Percentiles rank a stretch among this genome's conserved stretches.
Conservation (phyloP, 2,329 filamentous ascomycete genomes). For the Stemphylium vesicarium region DNA sequence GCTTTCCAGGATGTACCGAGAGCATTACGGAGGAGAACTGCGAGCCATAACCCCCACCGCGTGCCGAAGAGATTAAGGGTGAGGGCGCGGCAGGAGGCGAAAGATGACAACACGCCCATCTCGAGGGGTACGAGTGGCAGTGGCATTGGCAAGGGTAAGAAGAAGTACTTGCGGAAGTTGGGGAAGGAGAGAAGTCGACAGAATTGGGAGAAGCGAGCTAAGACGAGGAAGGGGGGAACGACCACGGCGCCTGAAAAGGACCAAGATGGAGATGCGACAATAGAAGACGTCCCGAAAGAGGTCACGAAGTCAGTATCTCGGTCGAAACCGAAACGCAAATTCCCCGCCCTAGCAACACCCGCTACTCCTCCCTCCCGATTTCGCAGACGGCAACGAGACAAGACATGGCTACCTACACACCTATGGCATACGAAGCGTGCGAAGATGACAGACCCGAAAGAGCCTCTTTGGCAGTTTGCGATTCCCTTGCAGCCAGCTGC, state of each 20-base stretch:
- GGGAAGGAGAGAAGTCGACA: constrained; percentile 74
- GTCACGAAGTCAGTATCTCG: constrained; percentile 17
- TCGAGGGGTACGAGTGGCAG: constrained; percentile 70
- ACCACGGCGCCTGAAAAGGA: constrained; percentile 37
- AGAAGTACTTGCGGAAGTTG: constrained; percentile 70
- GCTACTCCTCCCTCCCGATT: constrained; percentile 71
- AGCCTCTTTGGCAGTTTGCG: constrained; percentile 88
- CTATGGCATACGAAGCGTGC: constrained; percentile 92
- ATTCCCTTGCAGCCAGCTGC: constrained; percentile 84
- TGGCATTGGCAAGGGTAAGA: constrained; percentile 54
- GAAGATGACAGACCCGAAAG: constrained; percentile 79
- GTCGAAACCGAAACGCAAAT: constrained; percentile 68
- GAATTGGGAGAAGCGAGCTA: constrained; percentile 63
- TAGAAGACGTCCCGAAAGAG: constrained; percentile 9
- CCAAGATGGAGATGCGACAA: constrained; percentile 9
- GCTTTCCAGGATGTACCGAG: constrained; percentile 93
- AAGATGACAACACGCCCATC: constrained; percentile 87
- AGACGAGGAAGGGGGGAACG: constrained; percentile 48
- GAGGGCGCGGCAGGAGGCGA: constrained; percentile 76
- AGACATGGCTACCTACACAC: constrained; percentile 95
- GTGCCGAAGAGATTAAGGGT: constrained; percentile 78
- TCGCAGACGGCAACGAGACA: constrained; percentile 82
- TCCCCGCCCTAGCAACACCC: constrained; percentile 73
- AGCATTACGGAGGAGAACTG: constrained; percentile 82
- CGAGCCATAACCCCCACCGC: constrained; percentile 92